Evolutionary conservation across 2,329 filamentous ascomycete species (phyloP), one percentile per base, ranked within the genome.

Genomic region (Parasarocladium wereldwijsianum): DNA sequence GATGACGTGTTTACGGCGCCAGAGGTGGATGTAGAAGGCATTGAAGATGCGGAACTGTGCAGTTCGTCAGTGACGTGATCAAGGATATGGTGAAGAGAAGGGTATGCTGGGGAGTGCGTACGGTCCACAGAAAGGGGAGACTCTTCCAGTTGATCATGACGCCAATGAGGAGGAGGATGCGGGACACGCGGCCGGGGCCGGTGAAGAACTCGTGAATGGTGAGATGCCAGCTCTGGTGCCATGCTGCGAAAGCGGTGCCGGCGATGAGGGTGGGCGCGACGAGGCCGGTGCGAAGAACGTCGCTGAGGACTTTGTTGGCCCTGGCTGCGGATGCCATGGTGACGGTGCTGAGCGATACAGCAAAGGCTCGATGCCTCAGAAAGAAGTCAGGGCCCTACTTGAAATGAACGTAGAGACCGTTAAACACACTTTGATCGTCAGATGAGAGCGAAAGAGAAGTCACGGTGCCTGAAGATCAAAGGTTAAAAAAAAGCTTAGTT

Each of bases 111-210:
- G 13, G 27, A 29, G n/a, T 14, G 20, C 73, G 32, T 64, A 81
- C 75, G 40, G 82, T 83, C 81, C 81, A 87, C 8, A 70, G 67
- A 24, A 82, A 64, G 0, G 81, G 81, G 36, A 85, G 45, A 36
- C 66, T 79, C 62, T 87, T 87, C 55, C 76, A 60, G 50, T 86
- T 87, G 24, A 69, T 41, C 6, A 76, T 27, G 9, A 70, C 58
- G 33, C 79, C 67, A 9, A 68, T 29, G 10, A 76, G 41, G 34
- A 70, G 48, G 33, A 67, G 31, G 33, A 72, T 57, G 4, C 68
- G 61, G 38, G 59, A 66, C 5, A 55, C 61, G 31, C 64, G 55
- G 3, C 66, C 68, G 0, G 67, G 66, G 0, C 66, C 68, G 0
- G 62, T 68, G 35, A 66, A 48, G 43, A 70, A 71, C 17, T 50